phyloP scores from a whole-genome alignment of 768 basidiomycete genomes.

The Paxillus involutus region DNA sequence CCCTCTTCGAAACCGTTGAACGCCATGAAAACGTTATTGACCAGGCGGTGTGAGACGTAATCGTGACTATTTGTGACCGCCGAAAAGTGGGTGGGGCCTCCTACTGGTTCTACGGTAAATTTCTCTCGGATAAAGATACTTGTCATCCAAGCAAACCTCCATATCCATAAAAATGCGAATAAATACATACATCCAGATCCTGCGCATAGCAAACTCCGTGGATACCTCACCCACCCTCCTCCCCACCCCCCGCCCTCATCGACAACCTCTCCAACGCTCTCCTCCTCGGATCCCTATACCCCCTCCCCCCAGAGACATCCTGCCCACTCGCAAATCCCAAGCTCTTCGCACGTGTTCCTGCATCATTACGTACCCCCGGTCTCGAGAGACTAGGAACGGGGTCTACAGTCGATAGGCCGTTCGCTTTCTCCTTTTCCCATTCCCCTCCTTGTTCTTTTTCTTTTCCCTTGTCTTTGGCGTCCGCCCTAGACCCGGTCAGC shows the following conservation, averaged over 20 bases:
- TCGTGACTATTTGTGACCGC: too few species aligned
- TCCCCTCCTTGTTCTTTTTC: background rate
- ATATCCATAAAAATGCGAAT: too few species aligned
- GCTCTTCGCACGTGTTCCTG: constrained; percentile 26
- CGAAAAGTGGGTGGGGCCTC: too few species aligned
- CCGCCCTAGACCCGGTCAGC: constrained; percentile 22
- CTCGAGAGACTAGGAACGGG: background rate
- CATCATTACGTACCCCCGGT: constrained; percentile 9
- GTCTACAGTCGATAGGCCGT: background rate
- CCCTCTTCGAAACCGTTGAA: constrained; percentile 43
- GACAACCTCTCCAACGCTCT: constrained; percentile 19
- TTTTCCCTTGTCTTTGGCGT: background rate
- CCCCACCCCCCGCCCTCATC: constrained; percentile 19
- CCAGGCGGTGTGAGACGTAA: too few species aligned
- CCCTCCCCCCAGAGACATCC: background rate
- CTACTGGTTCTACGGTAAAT: too few species aligned
- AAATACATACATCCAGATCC: too few species aligned
- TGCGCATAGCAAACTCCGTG: too few species aligned
- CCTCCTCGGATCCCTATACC: constrained; percentile 21
- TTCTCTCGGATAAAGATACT: too few species aligned
- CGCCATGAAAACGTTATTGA: constrained; percentile 36
- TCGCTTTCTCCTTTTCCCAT: constrained; percentile 9
- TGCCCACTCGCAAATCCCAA: constrained; percentile 24
- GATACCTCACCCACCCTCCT: constrained; percentile 9
- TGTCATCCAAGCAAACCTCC: too few species aligned